Evolutionary conservation across 257 asterid genomes (phyloP).

Genomic region (Catharanthus roseus): DNA sequence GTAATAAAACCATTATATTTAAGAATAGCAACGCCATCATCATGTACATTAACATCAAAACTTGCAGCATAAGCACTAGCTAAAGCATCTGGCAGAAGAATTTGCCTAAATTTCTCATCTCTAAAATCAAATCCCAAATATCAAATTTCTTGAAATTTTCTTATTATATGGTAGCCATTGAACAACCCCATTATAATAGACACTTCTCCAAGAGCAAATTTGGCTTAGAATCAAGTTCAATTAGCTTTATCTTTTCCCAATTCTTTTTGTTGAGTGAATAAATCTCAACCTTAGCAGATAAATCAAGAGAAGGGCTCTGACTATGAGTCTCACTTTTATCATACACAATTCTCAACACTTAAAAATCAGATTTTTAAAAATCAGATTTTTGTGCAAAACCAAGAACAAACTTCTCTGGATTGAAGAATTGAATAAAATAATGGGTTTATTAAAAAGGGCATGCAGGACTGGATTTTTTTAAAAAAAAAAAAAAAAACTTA

Average conservation of each 20-base stretch:
- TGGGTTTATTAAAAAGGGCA: too few relatives aligned
- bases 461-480: too few relatives aligned
- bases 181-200: constrained; percentile 4
- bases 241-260: constrained; percentile 9
- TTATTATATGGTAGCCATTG: constrained; percentile 10
- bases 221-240: not conserved
- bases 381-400: constrained; percentile 19
- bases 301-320: too few relatives aligned
- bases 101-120: constrained; percentile 14
- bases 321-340: too few relatives aligned
- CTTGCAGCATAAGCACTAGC: not conserved
- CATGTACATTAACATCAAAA: not conserved
- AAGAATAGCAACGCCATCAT: constrained; percentile 2
- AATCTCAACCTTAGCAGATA: constrained; percentile 9
- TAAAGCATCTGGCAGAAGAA: constrained; percentile 12
- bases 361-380: constrained; percentile 6
- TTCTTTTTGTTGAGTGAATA: constrained; percentile 8
- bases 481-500: too few relatives aligned
- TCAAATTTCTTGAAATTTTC: not conserved
- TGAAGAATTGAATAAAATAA: constrained; percentile 14
- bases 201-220: not conserved
- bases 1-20: not conserved
- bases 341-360: constrained; percentile 17
- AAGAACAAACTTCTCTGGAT: constrained; percentile 4
- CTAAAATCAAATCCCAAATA: constrained; percentile 16